Evolutionary conservation across 2,329 filamentous ascomycete genomes (phyloP).

Genomic region (Calonectria crousiana): DNA sequence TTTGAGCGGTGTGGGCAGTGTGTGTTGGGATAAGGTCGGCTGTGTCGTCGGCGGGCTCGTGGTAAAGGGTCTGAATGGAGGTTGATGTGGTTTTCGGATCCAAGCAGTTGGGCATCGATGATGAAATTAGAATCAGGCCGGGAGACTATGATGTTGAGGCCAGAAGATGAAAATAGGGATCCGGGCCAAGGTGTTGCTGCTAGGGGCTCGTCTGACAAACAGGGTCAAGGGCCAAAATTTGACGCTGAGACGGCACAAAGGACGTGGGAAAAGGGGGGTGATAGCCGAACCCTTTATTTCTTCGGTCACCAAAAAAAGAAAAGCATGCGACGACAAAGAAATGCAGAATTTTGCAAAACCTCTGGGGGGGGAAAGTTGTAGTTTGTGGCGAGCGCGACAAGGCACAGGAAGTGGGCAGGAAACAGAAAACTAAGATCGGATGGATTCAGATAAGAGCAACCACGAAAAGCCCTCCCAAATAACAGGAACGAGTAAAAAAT

Average conservation of each 20-base stretch:
- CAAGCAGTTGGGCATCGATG: slow-evolving; percentile 25
- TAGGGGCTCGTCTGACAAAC: slow-evolving; percentile 30
- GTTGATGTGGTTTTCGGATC: slow-evolving; percentile 12
- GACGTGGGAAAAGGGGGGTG: slow-evolving; percentile 6
- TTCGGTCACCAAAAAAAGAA: neutral
- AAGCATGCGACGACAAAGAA: neutral
- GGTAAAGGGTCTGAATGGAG: slow-evolving; percentile 10
- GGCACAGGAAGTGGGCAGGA: neutral
- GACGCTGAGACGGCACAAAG: slow-evolving; percentile 14
- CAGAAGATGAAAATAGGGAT: slow-evolving; percentile 15
- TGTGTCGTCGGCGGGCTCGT: slow-evolving; percentile 16
- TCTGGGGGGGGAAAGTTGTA: neutral
- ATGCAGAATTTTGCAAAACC: neutral
- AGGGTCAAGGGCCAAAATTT: slow-evolving; percentile 30
- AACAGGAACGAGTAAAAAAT: slow-evolving; percentile 42
- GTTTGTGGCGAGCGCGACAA: slow-evolving; percentile 14
- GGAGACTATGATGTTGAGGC: slow-evolving; percentile 21
- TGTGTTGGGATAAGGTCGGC: slow-evolving; percentile 8
- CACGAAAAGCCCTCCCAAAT: slow-evolving; percentile 21
- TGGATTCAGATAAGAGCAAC: slow-evolving; percentile 31
- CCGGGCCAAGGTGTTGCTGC: slow-evolving; percentile 10
- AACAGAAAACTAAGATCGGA: slow-evolving; percentile 20
- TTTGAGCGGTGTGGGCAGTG: slow-evolving; percentile 22
- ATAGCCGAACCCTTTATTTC: neutral
- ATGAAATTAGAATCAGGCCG: slow-evolving; percentile 29